phyloP scores from a whole-genome alignment of 345 rosid species.

The Laguncularia racemosa region DNA sequence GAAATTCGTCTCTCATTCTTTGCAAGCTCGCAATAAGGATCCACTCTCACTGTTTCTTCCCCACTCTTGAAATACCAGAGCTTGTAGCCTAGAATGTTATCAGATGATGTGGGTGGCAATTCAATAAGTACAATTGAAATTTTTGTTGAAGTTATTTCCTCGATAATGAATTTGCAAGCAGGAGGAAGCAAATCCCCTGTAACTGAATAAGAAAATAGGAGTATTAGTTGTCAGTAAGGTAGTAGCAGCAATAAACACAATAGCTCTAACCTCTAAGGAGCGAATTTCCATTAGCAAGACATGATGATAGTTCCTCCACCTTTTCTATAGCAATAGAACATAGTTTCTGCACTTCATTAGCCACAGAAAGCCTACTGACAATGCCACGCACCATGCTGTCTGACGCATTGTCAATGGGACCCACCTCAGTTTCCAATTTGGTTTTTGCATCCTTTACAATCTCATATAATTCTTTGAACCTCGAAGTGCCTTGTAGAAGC shows the following conservation, averaged over 20 bases:
- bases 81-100: slow-evolving; percentile 71
- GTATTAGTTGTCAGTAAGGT: slow-evolving; percentile 6
- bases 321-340: slow-evolving; percentile 63
- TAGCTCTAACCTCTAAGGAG: slow-evolving; percentile 46
- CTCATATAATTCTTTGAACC: slow-evolving; percentile 64
- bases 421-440: slow-evolving; percentile 76
- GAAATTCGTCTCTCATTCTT: slow-evolving; percentile 65
- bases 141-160: slow-evolving; percentile 59
- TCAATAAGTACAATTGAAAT: slow-evolving; percentile 64
- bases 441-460: slow-evolving; percentile 62
- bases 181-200: slow-evolving; percentile 58
- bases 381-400: slow-evolving; percentile 75
- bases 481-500: slow-evolving; percentile 65
- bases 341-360: slow-evolving; percentile 65
- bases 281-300: slow-evolving; percentile 22
- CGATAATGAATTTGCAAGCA: slow-evolving; percentile 80
- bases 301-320: slow-evolving; percentile 55
- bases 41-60: slow-evolving; percentile 52
- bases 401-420: slow-evolving; percentile 61
- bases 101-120: slow-evolving; percentile 30
- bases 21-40: slow-evolving; percentile 48
- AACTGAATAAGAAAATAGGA: slow-evolving; percentile 5
- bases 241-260: neutral
- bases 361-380: slow-evolving; percentile 83
- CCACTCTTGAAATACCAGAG: slow-evolving; percentile 79